phyloP scores from a whole-genome alignment of 371 early-diverging fungal species.

The Mucor saturninus region DNA sequence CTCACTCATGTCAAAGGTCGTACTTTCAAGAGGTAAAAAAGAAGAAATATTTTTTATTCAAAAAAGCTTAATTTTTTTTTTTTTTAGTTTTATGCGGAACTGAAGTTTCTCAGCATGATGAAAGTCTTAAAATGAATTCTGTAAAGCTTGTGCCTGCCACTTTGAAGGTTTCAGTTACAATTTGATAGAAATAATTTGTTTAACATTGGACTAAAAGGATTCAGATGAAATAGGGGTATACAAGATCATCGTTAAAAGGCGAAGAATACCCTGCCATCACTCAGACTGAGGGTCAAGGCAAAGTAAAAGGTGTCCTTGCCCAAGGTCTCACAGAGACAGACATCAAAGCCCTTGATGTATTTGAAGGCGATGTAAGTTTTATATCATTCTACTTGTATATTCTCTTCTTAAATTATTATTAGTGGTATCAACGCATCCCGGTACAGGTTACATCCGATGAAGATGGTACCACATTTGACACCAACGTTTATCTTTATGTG shows the following conservation, averaged over 20 bases:
- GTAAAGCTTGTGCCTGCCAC: slow-evolving; percentile 31
- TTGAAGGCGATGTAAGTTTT: slow-evolving; percentile 48
- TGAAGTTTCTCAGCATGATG: slow-evolving; percentile 16
- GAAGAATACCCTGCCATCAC: slow-evolving; percentile 45
- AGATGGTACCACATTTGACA: neutral
- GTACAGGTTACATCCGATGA: slow-evolving; percentile 23
- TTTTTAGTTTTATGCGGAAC: slow-evolving; percentile 44
- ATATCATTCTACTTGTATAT: neutral
- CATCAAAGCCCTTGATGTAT: slow-evolving; percentile 38
- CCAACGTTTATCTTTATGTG: slow-evolving; percentile 46
- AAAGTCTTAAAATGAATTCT: slow-evolving; percentile 22
- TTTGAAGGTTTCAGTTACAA: slow-evolving; percentile 30
- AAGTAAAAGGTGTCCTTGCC: slow-evolving; percentile 38
- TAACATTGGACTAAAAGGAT: neutral
- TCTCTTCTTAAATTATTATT: neutral
- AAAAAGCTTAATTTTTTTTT: neutral
- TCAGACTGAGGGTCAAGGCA: slow-evolving; percentile 24
- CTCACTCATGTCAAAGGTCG: slow-evolving; percentile 39
- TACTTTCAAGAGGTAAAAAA: slow-evolving; percentile 38
- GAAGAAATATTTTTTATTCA: neutral
- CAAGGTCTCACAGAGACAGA: slow-evolving; percentile 35
- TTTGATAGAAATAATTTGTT: neutral
- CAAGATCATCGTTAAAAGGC: slow-evolving; percentile 37
- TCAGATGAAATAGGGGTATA: slow-evolving; percentile 31
- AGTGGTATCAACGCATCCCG: slow-evolving; percentile 42